Evolutionary conservation across 1,139 yeast species (phyloP), one percentile per base, ranked within the genome.

Genomic region (Ashbya aceris): DNA sequence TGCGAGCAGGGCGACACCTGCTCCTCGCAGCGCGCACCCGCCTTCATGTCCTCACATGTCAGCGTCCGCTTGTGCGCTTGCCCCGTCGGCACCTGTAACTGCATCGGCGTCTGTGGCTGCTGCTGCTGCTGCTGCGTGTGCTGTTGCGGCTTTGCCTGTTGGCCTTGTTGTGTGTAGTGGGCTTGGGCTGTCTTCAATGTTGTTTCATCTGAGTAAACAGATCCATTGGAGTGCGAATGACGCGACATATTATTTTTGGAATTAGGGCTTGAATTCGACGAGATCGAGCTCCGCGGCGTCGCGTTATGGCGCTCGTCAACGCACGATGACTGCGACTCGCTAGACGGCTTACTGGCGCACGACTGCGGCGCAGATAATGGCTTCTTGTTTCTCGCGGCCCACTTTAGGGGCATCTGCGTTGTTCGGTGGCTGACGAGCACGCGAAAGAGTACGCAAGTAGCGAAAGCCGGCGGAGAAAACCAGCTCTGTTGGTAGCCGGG

Each of bases 161-260:
- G 31, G 11, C 13, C 13, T 29, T 29, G 31, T 12, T 29, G 31
- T 29, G 31, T 29, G 31, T n/a, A 11, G 31, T n/a, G 11, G 31
- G 31, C 6, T 29, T n/a, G 13, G 11, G 31, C 13, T 29, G 31
- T 29, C 31, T 29, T 34, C 29, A 23, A n/a, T 9, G 37, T 34
- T 34, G 95, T 95, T 75, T 86, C 95, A 72, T 87, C 94, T 79
- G 87, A 86, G 80, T 80, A 80, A 68, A 80, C 79, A 53, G 83
- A 79, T 78, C 82, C 83, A 76, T 83, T 83, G 67, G 83, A 34
- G 12, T 34, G 27, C 27, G 37, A 34, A 14, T 34, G 37, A 23
- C 37, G 37, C 37, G 29, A 34, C 11, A 34, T n/a, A 11, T 34
- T 34, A 20, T 23, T 23, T 14, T 17, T 34, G 12, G 37, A 34